A percentile compares a stretch with the other conserved stretches of the same genome.
Evolutionary conservation across 108 stramenopile genomes (phyloP).

Genomic region (Skeletonema tropicum): DNA sequence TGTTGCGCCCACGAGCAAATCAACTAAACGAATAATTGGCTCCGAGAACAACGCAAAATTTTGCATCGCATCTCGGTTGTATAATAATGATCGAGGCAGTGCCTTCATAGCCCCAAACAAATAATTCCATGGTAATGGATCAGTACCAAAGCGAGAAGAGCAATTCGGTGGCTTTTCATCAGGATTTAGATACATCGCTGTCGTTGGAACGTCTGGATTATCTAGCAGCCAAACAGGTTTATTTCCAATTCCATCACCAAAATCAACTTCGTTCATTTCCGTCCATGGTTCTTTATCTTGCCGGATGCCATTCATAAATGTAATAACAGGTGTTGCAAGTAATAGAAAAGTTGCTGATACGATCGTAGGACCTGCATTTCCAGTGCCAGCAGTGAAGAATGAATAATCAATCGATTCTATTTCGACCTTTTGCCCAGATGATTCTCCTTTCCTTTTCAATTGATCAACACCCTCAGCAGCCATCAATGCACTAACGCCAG

Average conservation of each 20-base stretch:
- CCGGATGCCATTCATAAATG: slow-evolving; percentile 53
- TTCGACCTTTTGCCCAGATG: slow-evolving; percentile 13
- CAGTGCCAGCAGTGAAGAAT: slow-evolving; percentile 87
- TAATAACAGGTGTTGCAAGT: slow-evolving; percentile 69
- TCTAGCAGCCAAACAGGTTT: slow-evolving; percentile 69
- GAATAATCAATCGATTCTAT: slow-evolving; percentile 56
- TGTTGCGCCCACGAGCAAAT: slow-evolving; percentile 74
- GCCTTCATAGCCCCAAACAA: slow-evolving; percentile 76
- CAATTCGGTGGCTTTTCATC: slow-evolving; percentile 22
- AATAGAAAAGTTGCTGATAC: slow-evolving; percentile 85
- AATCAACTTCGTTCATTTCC: slow-evolving; percentile 44
- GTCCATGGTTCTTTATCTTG: slow-evolving; percentile 54
- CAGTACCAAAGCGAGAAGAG: slow-evolving; percentile 80
- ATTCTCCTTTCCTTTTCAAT: slow-evolving; percentile 47
- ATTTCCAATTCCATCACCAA: slow-evolving; percentile 54
- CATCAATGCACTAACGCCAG: slow-evolving; percentile 58
- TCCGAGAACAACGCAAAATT: slow-evolving; percentile 74
- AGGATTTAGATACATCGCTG: slow-evolving; percentile 31
- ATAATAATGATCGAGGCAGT: slow-evolving; percentile 59
- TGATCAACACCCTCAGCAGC: slow-evolving; percentile 36
- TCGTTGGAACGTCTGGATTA: slow-evolving; percentile 75
- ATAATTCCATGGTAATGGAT: slow-evolving; percentile 81
- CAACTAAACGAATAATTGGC: slow-evolving; percentile 86
- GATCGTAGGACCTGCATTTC: slow-evolving; percentile 85
- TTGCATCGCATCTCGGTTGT: slow-evolving; percentile 72